Percentiles rank a stretch among this genome's conserved stretches.
Evolutionary conservation across 2,329 filamentous ascomycete species (phyloP).

Genomic region (Leptographium flavum): DNA sequence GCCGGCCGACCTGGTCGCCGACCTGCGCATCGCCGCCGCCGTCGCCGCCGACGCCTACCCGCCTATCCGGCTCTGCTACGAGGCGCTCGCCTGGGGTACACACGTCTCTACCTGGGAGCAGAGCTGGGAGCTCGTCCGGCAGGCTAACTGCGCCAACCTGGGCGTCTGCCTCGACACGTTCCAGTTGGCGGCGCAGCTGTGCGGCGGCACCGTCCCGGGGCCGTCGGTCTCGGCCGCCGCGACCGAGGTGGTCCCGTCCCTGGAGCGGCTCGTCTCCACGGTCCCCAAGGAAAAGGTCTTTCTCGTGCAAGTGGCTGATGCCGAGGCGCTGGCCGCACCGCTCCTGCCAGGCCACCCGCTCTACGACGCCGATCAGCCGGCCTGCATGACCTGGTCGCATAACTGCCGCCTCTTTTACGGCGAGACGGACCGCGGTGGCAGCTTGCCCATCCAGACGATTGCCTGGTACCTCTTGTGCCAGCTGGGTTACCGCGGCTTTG

Average conservation of each 20-base stretch:
- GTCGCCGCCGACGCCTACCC: conserved; percentile 32
- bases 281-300: conserved; percentile 37
- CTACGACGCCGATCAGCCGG: conserved; percentile 35
- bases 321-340: conserved; percentile 34
- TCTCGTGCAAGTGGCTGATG: conserved; percentile 50
- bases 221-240: too few relatives aligned
- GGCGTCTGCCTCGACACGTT: conserved; percentile 50
- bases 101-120: conserved; percentile 45
- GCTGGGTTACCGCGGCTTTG: conserved; percentile 42
- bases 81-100: conserved; percentile 46
- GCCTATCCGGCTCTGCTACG: conserved; percentile 42
- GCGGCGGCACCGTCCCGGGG: too few relatives aligned
- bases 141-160: conserved; percentile 41
- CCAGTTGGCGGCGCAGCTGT: conserved; percentile 44
- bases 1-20: conserved; percentile 32
- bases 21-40: conserved; percentile 41
- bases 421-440: conserved; percentile 38
- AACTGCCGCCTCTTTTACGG: conserved; percentile 48
- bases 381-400: conserved; percentile 49
- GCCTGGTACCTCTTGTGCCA: conserved; percentile 36
- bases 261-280: conserved; percentile 27
- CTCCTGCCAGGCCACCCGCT: conserved; percentile 36
- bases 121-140: conserved; percentile 38
- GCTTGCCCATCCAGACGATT: conserved; percentile 41
- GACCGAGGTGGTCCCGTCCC: conserved; percentile 30